Base-by-base conservation (phyloP, 805 yeast species). In the Metschnikowia lochheadii region DNA sequence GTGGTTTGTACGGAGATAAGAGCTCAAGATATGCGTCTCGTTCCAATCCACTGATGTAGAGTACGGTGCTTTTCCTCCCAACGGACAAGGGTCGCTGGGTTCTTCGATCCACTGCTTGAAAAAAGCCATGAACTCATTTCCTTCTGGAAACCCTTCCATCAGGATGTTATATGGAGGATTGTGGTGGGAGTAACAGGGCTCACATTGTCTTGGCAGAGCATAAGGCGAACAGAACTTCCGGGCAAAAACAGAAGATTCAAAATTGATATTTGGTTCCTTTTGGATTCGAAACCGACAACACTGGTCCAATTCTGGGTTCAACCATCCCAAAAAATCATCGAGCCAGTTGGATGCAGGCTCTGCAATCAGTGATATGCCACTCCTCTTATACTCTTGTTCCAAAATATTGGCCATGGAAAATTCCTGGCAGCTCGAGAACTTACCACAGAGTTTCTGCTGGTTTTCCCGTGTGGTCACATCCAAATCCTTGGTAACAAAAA, bases 41-140 rank as follows among this genome's bases (percentile, higher is more conserved):
- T 70, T 68, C 31, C 68, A 68, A 50, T 75, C 73, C 26, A 75
- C 68, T 1, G 76, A 68, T 5, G 74, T 67, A 1, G 87, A 76
- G 63, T 92, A 92, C 0, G 97, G 96, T 0, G 97, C 97, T 61
- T 87, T 87, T 2, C 99, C 99, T 3, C 96, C 98, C 26, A 92
- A 70, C 1, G 98, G 97, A 66, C 99, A 92, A 2, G 92, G 89
- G 60, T 87, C 94, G 50, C 96, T 87, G 1, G 82, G 83, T 23
- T 89, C 87, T 37, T 81, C 75, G 23, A 92, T 87, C 99, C 99
- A 92, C 39, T 85, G 80, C 20, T 79, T 66, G 63, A 90, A 85
- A 58, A 76, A 89, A 41, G 72, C 73, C 81, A 87, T 80, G 61
- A 92, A 92, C 34, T 83, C 84, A 0, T 73, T 73, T 11, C 76